Evolutionary conservation across 371 early-diverging fungal genomes (phyloP).

Genomic region (Parasitella parasitica): DNA sequence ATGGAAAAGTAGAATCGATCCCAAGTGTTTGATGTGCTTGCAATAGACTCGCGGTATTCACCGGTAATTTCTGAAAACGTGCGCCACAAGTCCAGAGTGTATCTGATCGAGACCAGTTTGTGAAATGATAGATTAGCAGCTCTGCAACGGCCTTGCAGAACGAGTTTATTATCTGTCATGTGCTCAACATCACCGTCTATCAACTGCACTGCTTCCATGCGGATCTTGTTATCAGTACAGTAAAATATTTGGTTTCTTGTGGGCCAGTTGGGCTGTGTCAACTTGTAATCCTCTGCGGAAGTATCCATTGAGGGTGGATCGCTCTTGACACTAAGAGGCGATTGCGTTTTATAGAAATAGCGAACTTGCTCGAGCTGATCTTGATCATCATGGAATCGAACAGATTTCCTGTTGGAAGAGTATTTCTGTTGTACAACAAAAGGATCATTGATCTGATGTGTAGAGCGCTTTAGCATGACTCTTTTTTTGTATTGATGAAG

Average conservation of each 20-base stretch:
- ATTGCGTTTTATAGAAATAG: constrained; percentile 30
- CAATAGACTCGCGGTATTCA: constrained; percentile 50
- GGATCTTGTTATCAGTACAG: constrained; percentile 19
- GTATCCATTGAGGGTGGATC: constrained; percentile 31
- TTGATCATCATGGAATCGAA: constrained; percentile 22
- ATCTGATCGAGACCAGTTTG: constrained; percentile 70
- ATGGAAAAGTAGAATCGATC: constrained; percentile 37
- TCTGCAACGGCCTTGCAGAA: constrained; percentile 59
- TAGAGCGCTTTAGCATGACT: constrained; percentile 16
- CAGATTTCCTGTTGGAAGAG: constrained; percentile 22
- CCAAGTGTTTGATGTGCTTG: constrained; percentile 35
- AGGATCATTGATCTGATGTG: constrained; percentile 16
- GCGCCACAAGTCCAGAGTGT: constrained; percentile 73
- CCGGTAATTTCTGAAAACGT: constrained; percentile 60
- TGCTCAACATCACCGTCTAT: constrained; percentile 29
- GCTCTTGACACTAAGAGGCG: constrained; percentile 42
- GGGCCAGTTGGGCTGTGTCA: constrained; percentile 20
- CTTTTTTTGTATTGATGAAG: constrained; percentile 9
- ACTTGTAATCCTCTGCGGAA: constrained; percentile 13
- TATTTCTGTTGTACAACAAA: constrained; percentile 7
- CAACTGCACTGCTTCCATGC: constrained; percentile 36
- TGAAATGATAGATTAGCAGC: constrained; percentile 78
- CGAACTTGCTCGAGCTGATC: constrained; percentile 18
- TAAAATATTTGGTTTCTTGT: constrained; percentile 4
- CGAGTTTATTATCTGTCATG: constrained; percentile 18